Conservation (phyloP, 2,329 filamentous ascomycete species). For the Venturia nashicola region DNA sequence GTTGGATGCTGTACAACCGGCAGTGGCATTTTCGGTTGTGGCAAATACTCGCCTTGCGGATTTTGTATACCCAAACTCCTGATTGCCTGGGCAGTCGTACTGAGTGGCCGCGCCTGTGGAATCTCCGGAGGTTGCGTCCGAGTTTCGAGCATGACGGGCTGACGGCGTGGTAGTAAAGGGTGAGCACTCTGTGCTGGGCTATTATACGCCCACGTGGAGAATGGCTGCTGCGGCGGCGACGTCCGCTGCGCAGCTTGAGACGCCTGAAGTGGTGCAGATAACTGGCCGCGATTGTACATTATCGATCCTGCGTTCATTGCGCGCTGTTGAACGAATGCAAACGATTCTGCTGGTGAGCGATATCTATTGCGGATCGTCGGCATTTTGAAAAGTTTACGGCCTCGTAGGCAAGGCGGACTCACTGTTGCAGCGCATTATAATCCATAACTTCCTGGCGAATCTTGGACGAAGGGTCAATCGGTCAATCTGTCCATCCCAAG, state of each 20-base stretch:
- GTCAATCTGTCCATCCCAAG: not conserved
- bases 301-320: slow-evolving; percentile 20
- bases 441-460: slow-evolving; percentile 18
- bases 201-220: slow-evolving; percentile 4
- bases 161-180: not conserved
- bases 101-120: slow-evolving; percentile 1
- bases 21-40: slow-evolving; percentile 9
- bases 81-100: not conserved
- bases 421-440: slow-evolving; percentile 30
- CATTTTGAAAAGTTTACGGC: not conserved
- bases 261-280: slow-evolving; percentile 20
- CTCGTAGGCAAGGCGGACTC: slow-evolving; percentile 14
- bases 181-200: not conserved
- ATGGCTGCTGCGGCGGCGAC: slow-evolving; percentile 1
- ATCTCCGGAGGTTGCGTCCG: slow-evolving; percentile 2
- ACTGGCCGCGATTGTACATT: slow-evolving; percentile 13
- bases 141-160: slow-evolving; percentile 6
- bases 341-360: slow-evolving; percentile 12
- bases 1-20: slow-evolving; percentile 1
- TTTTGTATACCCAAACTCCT: slow-evolving; percentile 7
- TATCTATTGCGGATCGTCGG: slow-evolving; percentile 16
- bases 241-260: not conserved
- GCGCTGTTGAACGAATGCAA: slow-evolving; percentile 19
- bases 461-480: not conserved
- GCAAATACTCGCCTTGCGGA: slow-evolving; percentile 9